phyloP scores from a whole-genome alignment of 768 basidiomycete species.

The Lactarius hengduanensis region DNA sequence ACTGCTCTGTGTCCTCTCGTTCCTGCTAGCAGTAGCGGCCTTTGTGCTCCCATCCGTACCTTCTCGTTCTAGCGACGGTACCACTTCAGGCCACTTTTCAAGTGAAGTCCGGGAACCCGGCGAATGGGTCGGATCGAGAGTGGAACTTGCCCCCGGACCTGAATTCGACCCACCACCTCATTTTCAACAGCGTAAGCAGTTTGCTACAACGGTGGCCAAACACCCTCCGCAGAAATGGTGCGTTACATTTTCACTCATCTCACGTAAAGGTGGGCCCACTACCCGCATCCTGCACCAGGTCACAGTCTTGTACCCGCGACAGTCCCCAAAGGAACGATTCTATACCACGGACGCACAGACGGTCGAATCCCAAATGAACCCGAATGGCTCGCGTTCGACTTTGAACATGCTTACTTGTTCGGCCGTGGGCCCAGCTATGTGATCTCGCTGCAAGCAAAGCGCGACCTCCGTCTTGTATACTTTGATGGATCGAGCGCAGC shows the following conservation, averaged over 20 bases:
- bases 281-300: conserved; percentile 1
- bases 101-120: not conserved
- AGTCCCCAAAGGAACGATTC: conserved; percentile 24
- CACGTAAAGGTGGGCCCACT: not conserved
- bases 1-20: not conserved
- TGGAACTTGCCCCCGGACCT: conserved; percentile 31
- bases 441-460: conserved; percentile 18
- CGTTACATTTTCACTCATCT: not conserved
- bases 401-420: conserved; percentile 23
- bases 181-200: conserved; percentile 38
- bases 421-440: conserved; percentile 7
- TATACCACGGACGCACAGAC: conserved; percentile 26
- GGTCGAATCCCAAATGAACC: conserved; percentile 10
- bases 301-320: conserved; percentile 25
- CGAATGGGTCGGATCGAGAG: not conserved
- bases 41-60: conserved; percentile 12
- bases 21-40: not conserved
- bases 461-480: conserved; percentile 24
- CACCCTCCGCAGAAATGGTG: conserved; percentile 32
- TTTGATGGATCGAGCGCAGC: conserved; percentile 27
- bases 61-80: conserved; percentile 32
- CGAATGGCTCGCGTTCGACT: conserved; percentile 29
- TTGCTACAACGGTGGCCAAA: conserved; percentile 43
- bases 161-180: conserved; percentile 37
- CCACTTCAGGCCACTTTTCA: conserved; percentile 27